Evolutionary conservation across 2,329 filamentous ascomycete species (phyloP).

Genomic region (Monilinia fructigena): DNA sequence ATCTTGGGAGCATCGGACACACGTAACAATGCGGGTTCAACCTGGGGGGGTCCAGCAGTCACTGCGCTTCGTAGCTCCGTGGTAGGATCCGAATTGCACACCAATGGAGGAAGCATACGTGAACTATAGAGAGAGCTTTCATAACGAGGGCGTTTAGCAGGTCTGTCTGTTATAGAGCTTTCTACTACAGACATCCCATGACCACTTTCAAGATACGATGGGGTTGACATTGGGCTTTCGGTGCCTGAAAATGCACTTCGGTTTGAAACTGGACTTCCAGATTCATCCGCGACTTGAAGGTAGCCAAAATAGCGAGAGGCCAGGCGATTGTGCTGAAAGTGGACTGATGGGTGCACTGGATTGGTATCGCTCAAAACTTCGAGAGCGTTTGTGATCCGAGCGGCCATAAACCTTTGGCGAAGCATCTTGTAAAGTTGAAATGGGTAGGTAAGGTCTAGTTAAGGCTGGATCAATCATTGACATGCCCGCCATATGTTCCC

Average conservation of each 20-base stretch:
- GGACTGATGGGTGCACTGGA: slow-evolving; percentile 23
- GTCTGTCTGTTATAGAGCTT: slow-evolving; percentile 23
- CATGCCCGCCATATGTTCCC: slow-evolving; percentile 1
- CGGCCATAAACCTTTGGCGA: slow-evolving; percentile 15
- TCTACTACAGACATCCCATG: slow-evolving; percentile 16
- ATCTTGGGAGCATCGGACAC: not conserved
- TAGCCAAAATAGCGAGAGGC: slow-evolving; percentile 25
- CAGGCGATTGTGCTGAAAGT: slow-evolving; percentile 13
- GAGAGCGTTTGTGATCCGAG: slow-evolving; percentile 25
- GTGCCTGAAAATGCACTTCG: slow-evolving; percentile 24
- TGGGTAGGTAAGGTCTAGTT: slow-evolving; percentile 18
- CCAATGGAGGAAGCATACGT: slow-evolving; percentile 18
- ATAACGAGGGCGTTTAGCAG: slow-evolving; percentile 32
- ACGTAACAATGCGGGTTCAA: not conserved
- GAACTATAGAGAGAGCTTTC: slow-evolving; percentile 9
- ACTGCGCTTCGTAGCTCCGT: not conserved
- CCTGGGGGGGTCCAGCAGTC: not conserved
- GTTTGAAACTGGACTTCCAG: slow-evolving; percentile 31
- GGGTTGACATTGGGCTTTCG: slow-evolving; percentile 28
- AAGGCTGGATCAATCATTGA: slow-evolving; percentile 31
- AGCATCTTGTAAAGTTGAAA: slow-evolving; percentile 21
- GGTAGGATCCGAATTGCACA: not conserved
- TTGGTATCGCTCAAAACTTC: slow-evolving; percentile 35
- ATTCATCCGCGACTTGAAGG: slow-evolving; percentile 24
- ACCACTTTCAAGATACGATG: slow-evolving; percentile 25